Evolutionary conservation across 2,329 filamentous ascomycete genomes (phyloP), one percentile per base, ranked within the genome.

Genomic region (Neodidymelliopsis sp.): DNA sequence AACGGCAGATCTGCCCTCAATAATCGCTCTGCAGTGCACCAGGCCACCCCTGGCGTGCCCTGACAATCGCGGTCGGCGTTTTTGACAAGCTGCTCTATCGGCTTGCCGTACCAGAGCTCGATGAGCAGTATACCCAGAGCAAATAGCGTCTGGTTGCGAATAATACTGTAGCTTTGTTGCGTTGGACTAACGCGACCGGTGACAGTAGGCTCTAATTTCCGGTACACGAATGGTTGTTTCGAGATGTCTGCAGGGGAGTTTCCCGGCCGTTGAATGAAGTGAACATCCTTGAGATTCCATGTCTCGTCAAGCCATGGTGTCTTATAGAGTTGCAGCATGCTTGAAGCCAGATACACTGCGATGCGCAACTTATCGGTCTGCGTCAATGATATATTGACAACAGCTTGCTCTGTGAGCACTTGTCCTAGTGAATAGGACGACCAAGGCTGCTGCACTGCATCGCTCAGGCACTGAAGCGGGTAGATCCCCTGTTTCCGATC

Each of bases 51-150:
- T 10, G 56, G 57, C 3, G 56, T 59, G n/a, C 49, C 49, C 19
- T 47, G 19, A 18, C 49, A 54, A 10, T 55, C 23, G 2, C 54
- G 39, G 28, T 61, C 51, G 11, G 37, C 22, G 23, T 9, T 19
- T 33, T 4, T 57, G 48, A 6, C n/a, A n/a, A 69, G 46, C 3
- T 63, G 46, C 8, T 67, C 56, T 22, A 72, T 56, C 0, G 62
- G 33, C 34, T 59, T 54, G 3, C 59, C 60, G 39, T 67, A 60
- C 49, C 67, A 70, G 6, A 74, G 60, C 48, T 74, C 68, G 13
- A 72, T 67, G 1, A 74, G 61, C 19, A 71, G 39, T 4, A 72
- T 36, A 1, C 70, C 70, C 1, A 74, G 56, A 1, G 65, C 61
- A 45, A 70, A 74, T 2, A 74, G 29, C 2, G 62, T 64, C 28